These are phyloP conservation scores for Colletotrichum eremochloae DNA, from an alignment of 2,329 filamentous ascomycete genomes.

Conservation along the genomic window DNA sequence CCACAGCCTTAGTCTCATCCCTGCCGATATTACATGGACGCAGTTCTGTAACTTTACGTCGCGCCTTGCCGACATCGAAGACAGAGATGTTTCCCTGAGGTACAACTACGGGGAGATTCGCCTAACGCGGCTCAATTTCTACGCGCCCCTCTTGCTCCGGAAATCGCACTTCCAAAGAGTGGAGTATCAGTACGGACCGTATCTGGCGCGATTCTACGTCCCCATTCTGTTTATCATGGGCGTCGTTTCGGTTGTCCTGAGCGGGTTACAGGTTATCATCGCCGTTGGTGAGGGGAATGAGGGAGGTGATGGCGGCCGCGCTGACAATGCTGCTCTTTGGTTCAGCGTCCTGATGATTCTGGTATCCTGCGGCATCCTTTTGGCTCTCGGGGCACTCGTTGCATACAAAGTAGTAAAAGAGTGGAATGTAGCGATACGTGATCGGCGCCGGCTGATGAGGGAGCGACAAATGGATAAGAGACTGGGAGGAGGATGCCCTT, in stretches of 20 bases:
- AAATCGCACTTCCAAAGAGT: conserved; percentile 45
- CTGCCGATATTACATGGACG: conserved; percentile 41
- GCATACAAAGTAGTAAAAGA: conserved; percentile 42
- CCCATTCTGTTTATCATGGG: conserved; percentile 46
- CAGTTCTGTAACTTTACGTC: conserved; percentile 41
- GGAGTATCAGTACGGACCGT: conserved; percentile 45
- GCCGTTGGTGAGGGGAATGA: conserved; percentile 26
- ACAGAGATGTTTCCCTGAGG: conserved; percentile 41
- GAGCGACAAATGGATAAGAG: conserved; percentile 10
- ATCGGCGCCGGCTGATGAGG: conserved; percentile 35
- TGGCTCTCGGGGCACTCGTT: conserved; percentile 21
- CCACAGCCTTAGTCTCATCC: conserved; percentile 34
- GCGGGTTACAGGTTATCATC: conserved; percentile 44
- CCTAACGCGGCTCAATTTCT: conserved; percentile 44
- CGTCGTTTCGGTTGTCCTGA: conserved; percentile 44
- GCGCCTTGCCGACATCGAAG: conserved; percentile 28
- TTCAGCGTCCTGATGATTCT: conserved; percentile 40
- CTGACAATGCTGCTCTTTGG: conserved; percentile 30
- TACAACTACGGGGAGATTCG: conserved; percentile 38
- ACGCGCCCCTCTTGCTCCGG: conserved; percentile 44
- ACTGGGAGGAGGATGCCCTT: neutral
- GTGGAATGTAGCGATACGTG: conserved; percentile 43
- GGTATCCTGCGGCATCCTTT: conserved; percentile 25
- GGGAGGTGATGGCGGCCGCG: neutral
- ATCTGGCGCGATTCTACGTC: conserved; percentile 45